Percentiles rank a stretch among this genome's conserved stretches.
These are phyloP conservation scores for Harringtonia aguacate DNA, from an alignment of 2,329 filamentous ascomycete genomes.

Conservation along the genomic window DNA sequence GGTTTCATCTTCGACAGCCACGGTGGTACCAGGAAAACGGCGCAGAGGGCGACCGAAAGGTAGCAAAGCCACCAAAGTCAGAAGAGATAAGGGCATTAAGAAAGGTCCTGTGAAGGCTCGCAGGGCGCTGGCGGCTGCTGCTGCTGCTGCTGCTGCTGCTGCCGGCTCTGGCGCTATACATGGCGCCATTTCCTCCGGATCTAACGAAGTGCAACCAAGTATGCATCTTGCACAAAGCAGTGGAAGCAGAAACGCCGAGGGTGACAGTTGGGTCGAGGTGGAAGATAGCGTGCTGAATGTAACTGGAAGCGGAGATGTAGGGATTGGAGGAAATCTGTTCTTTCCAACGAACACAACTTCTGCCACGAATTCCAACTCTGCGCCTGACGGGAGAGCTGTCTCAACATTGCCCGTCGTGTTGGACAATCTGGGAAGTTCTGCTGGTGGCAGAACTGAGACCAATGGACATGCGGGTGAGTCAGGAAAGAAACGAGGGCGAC, in stretches of 20 bases:
- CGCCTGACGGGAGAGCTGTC: neutral
- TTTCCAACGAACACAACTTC: neutral
- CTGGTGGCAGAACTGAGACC: neutral
- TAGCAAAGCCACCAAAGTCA: constrained; percentile 37
- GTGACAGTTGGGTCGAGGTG: constrained; percentile 36
- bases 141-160: constrained; percentile 1
- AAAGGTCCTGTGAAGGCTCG: constrained; percentile 25
- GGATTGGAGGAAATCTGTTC: constrained; percentile 8
- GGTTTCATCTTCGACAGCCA: neutral
- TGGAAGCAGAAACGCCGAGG: constrained; percentile 12
- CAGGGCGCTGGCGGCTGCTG: constrained; percentile 1
- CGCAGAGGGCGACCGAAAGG: constrained; percentile 45
- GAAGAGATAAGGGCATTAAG: constrained; percentile 40
- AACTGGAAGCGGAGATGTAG: constrained; percentile 13
- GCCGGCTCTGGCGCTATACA: neutral
- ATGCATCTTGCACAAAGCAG: neutral
- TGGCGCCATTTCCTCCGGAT: neutral
- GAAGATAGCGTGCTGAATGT: constrained; percentile 24
- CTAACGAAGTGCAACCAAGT: neutral
- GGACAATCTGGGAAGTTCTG: neutral
- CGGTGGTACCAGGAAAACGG: constrained; percentile 23
- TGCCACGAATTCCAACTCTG: neutral
- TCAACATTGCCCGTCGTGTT: neutral
- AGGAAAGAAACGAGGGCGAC: constrained; percentile 32
- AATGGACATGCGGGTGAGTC: neutral